phyloP scores from a whole-genome alignment of 768 basidiomycete species.

The Amanita subjunquillea region DNA sequence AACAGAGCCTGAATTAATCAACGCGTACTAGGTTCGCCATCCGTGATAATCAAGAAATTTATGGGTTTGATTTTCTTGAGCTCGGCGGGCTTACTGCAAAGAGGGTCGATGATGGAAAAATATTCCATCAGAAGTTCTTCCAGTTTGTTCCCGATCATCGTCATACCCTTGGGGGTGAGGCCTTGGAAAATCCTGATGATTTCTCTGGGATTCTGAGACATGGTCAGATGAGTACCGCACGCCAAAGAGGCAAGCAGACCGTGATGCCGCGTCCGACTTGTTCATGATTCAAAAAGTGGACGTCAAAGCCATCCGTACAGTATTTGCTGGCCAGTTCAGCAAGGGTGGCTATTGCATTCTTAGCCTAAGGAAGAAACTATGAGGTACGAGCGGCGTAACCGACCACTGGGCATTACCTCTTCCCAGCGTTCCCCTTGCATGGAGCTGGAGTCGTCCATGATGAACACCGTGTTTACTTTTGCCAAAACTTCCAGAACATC shows the following conservation, averaged over 20 bases:
- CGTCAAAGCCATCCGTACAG: slow-evolving; percentile 50
- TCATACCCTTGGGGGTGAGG: slow-evolving; percentile 32
- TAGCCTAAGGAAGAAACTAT: slow-evolving; percentile 20
- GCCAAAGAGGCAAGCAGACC: slow-evolving; percentile 14
- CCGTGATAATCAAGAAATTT: slow-evolving; percentile 53
- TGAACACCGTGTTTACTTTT: slow-evolving; percentile 42
- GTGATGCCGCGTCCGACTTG: slow-evolving; percentile 24
- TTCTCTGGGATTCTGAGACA: slow-evolving; percentile 21
- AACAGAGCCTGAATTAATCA: not conserved
- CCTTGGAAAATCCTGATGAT: slow-evolving; percentile 33
- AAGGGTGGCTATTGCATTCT: slow-evolving; percentile 34
- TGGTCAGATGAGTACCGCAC: not conserved
- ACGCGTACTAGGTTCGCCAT: slow-evolving; percentile 47
- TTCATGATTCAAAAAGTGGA: slow-evolving; percentile 45
- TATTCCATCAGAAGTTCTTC: slow-evolving; percentile 17
- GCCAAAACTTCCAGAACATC: not conserved
- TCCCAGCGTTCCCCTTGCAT: slow-evolving; percentile 41
- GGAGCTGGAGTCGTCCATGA: slow-evolving; percentile 53
- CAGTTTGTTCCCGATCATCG: slow-evolving; percentile 30
- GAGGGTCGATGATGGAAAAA: not conserved
- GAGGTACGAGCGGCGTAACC: slow-evolving; percentile 1
- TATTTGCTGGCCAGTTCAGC: slow-evolving; percentile 38
- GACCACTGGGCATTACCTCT: slow-evolving; percentile 25
- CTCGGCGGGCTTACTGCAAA: slow-evolving; percentile 1
- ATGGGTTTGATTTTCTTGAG: slow-evolving; percentile 37